Percentiles rank a stretch among this genome's conserved stretches.
Conservation (phyloP, 2,329 filamentous ascomycete genomes). For the Cladosporium austrohemisphaericum region DNA sequence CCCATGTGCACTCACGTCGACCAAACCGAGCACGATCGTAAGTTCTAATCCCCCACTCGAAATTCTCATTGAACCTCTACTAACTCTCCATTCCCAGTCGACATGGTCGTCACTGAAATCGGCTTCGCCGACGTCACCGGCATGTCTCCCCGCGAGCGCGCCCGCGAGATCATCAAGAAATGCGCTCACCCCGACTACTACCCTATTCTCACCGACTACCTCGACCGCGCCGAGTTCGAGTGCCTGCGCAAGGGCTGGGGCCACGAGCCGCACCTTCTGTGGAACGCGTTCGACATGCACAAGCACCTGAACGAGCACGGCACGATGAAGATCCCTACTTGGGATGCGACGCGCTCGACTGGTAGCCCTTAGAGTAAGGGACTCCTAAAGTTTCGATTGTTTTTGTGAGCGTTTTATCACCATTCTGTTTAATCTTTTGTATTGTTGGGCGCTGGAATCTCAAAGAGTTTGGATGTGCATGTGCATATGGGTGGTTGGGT, state of each 20-base stretch:
- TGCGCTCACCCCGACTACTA: slow-evolving; percentile 82
- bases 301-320: slow-evolving; percentile 76
- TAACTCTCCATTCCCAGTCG: slow-evolving; percentile 43
- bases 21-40: slow-evolving; percentile 80
- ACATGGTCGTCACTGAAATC: slow-evolving; percentile 76
- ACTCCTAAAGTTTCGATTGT: too few relatives aligned
- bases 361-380: slow-evolving; percentile 8
- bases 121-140: slow-evolving; percentile 84
- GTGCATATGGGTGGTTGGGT: too few relatives aligned
- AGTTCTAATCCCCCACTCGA: neutral
- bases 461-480: too few relatives aligned
- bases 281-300: slow-evolving; percentile 86
- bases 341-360: slow-evolving; percentile 36
- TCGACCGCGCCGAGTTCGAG: slow-evolving; percentile 80
- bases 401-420: too few relatives aligned
- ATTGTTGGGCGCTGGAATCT: too few relatives aligned
- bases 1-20: slow-evolving; percentile 90
- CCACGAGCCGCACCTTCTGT: slow-evolving; percentile 83
- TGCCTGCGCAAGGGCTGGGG: slow-evolving; percentile 83
- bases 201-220: slow-evolving; percentile 77
- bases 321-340: slow-evolving; percentile 79
- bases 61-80: neutral
- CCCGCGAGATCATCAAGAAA: slow-evolving; percentile 80
- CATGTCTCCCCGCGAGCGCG: slow-evolving; percentile 72
- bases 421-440: too few relatives aligned